phyloP scores from a whole-genome alignment of 257 asterid genomes.

The Parsonsia alboflavescens region DNA sequence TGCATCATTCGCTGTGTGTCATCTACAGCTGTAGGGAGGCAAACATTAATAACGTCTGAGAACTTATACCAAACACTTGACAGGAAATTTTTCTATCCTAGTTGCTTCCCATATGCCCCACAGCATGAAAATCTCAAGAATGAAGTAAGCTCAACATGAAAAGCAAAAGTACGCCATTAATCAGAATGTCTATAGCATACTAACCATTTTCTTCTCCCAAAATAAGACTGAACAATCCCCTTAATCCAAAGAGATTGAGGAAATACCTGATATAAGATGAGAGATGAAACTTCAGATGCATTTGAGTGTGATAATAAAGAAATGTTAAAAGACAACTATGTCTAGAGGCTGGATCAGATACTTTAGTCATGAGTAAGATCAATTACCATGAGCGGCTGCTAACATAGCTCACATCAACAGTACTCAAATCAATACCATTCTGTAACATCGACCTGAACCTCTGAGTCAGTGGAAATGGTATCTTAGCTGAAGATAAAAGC shows the following conservation, averaged over 20 bases:
- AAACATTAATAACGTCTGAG: constrained; percentile 4
- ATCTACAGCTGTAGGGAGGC: constrained; percentile 57
- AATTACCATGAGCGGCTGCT: constrained; percentile 93
- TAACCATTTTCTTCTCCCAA: constrained; percentile 93
- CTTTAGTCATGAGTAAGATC: constrained; percentile 13
- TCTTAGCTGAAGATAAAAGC: constrained; percentile 59
- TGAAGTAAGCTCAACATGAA: not conserved
- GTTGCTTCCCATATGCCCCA: not conserved
- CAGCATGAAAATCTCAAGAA: not conserved
- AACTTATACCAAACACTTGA: constrained; percentile 7
- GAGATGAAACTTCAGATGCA: constrained; percentile 15
- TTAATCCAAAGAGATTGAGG: constrained; percentile 81
- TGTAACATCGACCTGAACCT: constrained; percentile 94
- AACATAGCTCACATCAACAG: constrained; percentile 94
- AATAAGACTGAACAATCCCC: constrained; percentile 92
- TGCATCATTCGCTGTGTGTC: constrained; percentile 97
- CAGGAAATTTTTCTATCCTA: constrained; percentile 1
- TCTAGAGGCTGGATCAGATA: not conserved
- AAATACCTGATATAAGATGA: constrained; percentile 58
- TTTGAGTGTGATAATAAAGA: constrained; percentile 12
- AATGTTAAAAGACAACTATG: not conserved
- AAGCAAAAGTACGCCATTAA: not conserved
- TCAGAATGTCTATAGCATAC: constrained; percentile 16
- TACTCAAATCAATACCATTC: constrained; percentile 91
- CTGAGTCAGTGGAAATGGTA: constrained; percentile 90